Conservation (phyloP, 2,329 filamentous ascomycete species). For the Trichoderma asperellum region DNA sequence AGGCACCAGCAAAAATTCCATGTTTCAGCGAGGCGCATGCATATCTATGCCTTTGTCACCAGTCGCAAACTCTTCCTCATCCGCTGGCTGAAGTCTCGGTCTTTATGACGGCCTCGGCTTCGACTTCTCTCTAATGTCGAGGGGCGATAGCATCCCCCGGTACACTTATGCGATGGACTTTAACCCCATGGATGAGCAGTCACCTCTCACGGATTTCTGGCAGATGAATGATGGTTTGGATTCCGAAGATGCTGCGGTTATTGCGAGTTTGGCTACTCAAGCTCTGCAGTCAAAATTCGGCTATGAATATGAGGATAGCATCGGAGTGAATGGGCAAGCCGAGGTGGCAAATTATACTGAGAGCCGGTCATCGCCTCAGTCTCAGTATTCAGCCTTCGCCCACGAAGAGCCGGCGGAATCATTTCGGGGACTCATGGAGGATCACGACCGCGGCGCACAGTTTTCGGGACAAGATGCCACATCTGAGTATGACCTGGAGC, state of each 20-base stretch:
- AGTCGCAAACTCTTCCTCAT: background rate
- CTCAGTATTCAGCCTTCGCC: constrained; percentile 5
- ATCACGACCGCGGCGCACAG: constrained; percentile 11
- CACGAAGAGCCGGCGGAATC: constrained; percentile 14
- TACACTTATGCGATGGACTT: constrained; percentile 27
- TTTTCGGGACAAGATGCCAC: background rate
- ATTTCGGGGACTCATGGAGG: constrained; percentile 16
- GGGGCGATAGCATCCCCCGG: constrained; percentile 16
- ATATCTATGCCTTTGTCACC: constrained; percentile 13
- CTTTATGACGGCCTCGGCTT: constrained; percentile 9
- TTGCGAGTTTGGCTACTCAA: constrained; percentile 22
- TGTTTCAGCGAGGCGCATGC: constrained; percentile 5
- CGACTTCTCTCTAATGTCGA: background rate
- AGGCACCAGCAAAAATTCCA: background rate
- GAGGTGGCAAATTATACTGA: constrained; percentile 12
- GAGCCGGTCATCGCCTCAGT: constrained; percentile 23
- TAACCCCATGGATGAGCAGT: constrained; percentile 25
- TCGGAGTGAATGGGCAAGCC: background rate
- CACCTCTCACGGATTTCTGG: constrained; percentile 26
- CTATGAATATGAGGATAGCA: background rate
- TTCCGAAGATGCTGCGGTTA: background rate
- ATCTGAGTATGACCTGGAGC: background rate
- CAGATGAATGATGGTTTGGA: background rate
- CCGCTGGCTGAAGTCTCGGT: background rate
- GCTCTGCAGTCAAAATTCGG: constrained; percentile 8